Evolutionary conservation across 2,329 filamentous ascomycete genomes (phyloP).

Genomic region (Thielaviopsis euricoi): DNA sequence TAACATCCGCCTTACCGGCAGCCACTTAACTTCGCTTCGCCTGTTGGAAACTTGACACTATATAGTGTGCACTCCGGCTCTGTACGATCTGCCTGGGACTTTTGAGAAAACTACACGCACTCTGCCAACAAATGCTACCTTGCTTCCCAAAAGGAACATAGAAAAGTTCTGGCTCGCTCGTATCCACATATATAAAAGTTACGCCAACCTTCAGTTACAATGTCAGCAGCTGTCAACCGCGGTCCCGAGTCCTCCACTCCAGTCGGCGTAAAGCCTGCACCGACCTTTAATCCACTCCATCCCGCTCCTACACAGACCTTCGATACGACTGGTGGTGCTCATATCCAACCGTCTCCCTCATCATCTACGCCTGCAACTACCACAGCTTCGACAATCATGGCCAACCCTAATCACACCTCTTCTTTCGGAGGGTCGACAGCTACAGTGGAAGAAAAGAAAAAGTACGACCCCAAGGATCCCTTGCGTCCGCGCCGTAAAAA

Average conservation of each 20-base stretch:
- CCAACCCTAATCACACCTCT: conserved; percentile 24
- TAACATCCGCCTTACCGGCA: not conserved
- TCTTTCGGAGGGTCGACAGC: conserved; percentile 26
- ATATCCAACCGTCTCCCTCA: not conserved
- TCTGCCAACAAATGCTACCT: not conserved
- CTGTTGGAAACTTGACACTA: not conserved
- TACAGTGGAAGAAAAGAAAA: conserved; percentile 43
- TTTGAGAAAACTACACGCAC: not conserved
- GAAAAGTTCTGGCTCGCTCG: not conserved
- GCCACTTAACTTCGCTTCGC: not conserved
- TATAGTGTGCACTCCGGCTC: not conserved
- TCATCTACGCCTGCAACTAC: conserved; percentile 24
- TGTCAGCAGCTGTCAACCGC: not conserved
- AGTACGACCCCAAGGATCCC: conserved; percentile 75
- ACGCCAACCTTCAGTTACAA: not conserved
- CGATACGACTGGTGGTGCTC: not conserved
- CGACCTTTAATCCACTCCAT: not conserved
- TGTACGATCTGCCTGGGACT: not conserved
- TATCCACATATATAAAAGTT: not conserved
- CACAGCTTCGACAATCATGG: conserved; percentile 36
- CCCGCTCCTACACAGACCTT: not conserved
- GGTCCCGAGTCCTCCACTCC: not conserved
- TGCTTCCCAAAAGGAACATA: too few species aligned
- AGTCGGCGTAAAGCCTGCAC: not conserved
- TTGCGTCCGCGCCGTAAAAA: conserved; percentile 84